Evolutionary conservation across 495 filamentous ascomycete species (phyloP), one percentile per base, ranked within the genome.

Genomic region (Staphylotrichum longicolle): DNA sequence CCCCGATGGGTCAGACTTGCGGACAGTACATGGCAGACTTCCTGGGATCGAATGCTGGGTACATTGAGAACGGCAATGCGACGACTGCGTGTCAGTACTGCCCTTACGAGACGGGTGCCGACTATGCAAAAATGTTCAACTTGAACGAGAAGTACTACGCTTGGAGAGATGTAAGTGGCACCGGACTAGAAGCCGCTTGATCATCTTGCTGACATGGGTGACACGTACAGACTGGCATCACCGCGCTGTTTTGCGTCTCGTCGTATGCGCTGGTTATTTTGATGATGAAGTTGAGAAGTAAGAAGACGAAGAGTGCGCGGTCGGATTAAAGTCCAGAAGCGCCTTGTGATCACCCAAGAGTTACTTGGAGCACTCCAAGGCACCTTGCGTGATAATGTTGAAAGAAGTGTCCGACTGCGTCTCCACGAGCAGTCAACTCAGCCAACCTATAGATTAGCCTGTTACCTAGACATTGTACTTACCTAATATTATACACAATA

Each of bases 11-110:
- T 34, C 60, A 61, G 12, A 66, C 63, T 5, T 68, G 66, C 15
- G 66, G 15, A 4, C 45, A 54, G 20, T 70, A 73, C 44, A 60
- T 74, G 44, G 50, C 30, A 1, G 63, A 34, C 11, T 75, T 68
- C 37, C 27, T 67, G 32, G 41, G 61, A 12, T 66, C 71, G 1
- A 61, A 63, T 58, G 75, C 74, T 2, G 64, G 59, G 20, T 77
- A 75, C 39, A 52, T 79, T 2, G 63, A 70, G 12, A 78, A 79
- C 41, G 71, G 75, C 0, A 62, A 71, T 40, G 71, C 68, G 3
- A 71, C 64, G 8, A 75, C 74, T 5, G 66, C 79, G n/a, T 90
- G 87, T 63, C 69, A 75, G 11, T 86, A 81, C 57, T 90, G 87
- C 61, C 80, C 82, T 57, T 88, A 82, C 64, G 71, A 70, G 3